Evolutionary conservation across 148 eudicot species (phyloP).

Genomic region (Chenopodium formosanum): DNA sequence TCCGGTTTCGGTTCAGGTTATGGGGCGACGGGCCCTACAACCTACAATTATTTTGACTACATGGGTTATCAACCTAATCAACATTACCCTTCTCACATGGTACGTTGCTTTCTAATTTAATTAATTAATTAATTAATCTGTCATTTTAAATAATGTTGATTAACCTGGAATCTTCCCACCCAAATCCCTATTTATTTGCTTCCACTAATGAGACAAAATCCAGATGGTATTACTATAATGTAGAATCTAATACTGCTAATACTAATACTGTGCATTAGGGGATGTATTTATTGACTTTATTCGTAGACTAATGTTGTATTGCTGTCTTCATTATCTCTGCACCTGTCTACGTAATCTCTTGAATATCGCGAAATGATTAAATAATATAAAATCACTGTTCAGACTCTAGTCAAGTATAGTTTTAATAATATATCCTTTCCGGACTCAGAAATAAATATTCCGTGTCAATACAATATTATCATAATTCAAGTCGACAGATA

Average conservation of each 20-base stretch:
- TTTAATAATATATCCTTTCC: too few relatives aligned
- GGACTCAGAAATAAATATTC: too few relatives aligned
- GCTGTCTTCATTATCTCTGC: constrained; percentile 18
- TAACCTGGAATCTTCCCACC: constrained; percentile 17
- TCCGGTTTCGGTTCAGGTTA: not conserved
- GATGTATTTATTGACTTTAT: constrained; percentile 16
- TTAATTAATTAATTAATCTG: not conserved
- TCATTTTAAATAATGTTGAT: not conserved
- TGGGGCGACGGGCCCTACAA: constrained; percentile 24
- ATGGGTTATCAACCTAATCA: constrained; percentile 27
- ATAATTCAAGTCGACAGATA: too few relatives aligned
- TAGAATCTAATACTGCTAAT: not conserved
- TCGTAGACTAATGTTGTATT: constrained; percentile 17
- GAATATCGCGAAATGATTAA: constrained; percentile 12
- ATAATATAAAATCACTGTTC: not conserved
- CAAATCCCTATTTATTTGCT: constrained; percentile 40
- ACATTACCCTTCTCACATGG: constrained; percentile 41
- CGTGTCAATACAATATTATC: too few relatives aligned
- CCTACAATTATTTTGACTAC: constrained; percentile 30
- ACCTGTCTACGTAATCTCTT: constrained; percentile 21
- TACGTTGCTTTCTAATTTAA: constrained; percentile 19
- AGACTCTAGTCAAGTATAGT: too few relatives aligned
- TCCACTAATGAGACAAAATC: constrained; percentile 45
- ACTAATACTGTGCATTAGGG: constrained; percentile 17
- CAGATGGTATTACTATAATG: not conserved